Evolutionary conservation across 208 protist species (phyloP).

Genomic region (Leishmania mexicana): DNA sequence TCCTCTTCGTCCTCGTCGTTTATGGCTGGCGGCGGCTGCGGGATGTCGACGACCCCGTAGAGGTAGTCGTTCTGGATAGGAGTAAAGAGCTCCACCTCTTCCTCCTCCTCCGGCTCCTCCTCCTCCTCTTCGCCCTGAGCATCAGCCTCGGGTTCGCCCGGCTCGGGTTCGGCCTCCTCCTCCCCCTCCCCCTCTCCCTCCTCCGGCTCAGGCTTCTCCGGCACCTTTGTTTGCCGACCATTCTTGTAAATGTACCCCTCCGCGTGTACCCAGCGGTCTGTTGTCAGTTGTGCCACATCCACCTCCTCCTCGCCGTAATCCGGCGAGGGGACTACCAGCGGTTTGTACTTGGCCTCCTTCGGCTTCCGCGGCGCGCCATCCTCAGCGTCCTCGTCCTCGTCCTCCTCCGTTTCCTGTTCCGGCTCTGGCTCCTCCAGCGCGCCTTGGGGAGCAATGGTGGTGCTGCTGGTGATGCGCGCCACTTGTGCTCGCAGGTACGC

Average conservation of each 20-base stretch:
- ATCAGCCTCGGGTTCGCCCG: conserved; percentile 62
- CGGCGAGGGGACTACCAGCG: conserved; percentile 60
- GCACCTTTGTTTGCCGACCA: conserved; percentile 91
- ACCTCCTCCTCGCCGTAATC: conserved; percentile 77
- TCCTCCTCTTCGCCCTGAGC: conserved; percentile 64
- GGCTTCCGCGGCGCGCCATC: conserved; percentile 37
- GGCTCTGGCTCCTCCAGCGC: conserved; percentile 87
- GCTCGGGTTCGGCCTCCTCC: conserved; percentile 54
- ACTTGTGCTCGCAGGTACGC: conserved; percentile 94
- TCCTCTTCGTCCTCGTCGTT: conserved; percentile 86
- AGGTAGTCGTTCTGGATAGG: conserved; percentile 81
- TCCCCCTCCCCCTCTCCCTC: conserved; percentile 68
- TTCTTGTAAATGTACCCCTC: conserved; percentile 83
- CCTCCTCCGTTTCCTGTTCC: conserved; percentile 79
- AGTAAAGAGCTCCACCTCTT: conserved; percentile 86
- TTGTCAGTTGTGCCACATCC: conserved; percentile 75
- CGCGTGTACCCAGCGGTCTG: conserved; percentile 91
- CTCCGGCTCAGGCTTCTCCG: conserved; percentile 78
- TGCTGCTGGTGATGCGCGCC: conserved; percentile 90
- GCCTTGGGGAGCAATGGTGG: conserved; percentile 87
- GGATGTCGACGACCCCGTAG: conserved; percentile 85
- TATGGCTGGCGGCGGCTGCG: conserved; percentile 77
- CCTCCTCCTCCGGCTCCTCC: conserved; percentile 73
- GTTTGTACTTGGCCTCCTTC: conserved; percentile 88
- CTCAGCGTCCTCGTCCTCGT: conserved; percentile 87